A percentile compares a stretch with the other conserved stretches of the same genome.
Evolutionary conservation across 2,329 filamentous ascomycete species (phyloP).

Genomic region (Cadophora sp.): DNA sequence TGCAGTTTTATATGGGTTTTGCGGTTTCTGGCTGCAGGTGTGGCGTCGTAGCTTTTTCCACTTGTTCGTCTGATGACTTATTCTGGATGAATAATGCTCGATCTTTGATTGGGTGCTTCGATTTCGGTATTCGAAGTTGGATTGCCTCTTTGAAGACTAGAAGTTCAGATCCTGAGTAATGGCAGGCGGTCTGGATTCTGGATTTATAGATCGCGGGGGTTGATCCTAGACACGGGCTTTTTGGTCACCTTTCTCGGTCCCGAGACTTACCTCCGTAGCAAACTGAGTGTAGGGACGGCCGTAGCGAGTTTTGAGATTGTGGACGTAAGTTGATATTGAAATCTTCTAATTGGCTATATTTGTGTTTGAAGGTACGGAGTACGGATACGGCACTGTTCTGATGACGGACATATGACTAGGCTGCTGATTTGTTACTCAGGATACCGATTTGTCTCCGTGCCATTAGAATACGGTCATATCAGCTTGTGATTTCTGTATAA

Average conservation of each 20-base stretch:
- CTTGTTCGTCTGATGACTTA: not conserved
- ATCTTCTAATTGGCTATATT: not conserved
- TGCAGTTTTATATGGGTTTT: no score
- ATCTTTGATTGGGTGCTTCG: not conserved
- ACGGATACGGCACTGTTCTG: not conserved
- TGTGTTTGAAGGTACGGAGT: not conserved
- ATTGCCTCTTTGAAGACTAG: not conserved
- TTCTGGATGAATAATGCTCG: slow-evolving; percentile 7
- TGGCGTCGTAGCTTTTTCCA: no score
- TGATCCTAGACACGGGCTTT: not conserved
- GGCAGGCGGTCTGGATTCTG: not conserved
- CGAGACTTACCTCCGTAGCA: not conserved
- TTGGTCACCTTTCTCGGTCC: not conserved
- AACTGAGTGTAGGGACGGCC: not conserved
- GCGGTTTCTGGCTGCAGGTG: no score
- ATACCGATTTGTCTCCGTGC: slow-evolving; percentile 1
- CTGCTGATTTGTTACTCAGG: not conserved
- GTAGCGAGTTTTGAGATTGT: not conserved
- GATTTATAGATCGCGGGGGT: no score
- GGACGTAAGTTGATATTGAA: not conserved
- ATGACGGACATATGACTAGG: slow-evolving; percentile 2
- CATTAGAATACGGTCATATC: not conserved
- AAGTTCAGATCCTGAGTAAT: no score
- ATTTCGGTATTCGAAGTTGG: not conserved
- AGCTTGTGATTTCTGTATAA: not conserved